Base-by-base conservation (phyloP, 805 yeast genomes). In the Candida vartiovaarae region DNA sequence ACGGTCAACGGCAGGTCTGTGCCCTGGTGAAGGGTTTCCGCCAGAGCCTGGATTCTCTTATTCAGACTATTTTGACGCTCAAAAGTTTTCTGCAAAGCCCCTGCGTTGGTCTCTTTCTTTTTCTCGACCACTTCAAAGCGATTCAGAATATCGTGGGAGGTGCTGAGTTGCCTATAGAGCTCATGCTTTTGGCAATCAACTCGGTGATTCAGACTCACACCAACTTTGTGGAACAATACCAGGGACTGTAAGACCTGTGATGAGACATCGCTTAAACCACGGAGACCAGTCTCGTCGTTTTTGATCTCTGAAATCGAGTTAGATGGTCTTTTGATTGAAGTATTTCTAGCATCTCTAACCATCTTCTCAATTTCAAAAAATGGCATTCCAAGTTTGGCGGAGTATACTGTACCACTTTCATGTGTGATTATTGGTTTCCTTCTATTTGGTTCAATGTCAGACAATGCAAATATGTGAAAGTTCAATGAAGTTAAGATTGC, bases 141-240 rank as follows among this genome's bases (percentile, higher is more conserved):
- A 27, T 44, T 40, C 4, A 49, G 23, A 3, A 66, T 41, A 7
- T 60, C 58, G 30, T 51, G 44, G 1, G 66, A 41, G 11, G 52
- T 45, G 27, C 52, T 46, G 23, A 74, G 48, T 49, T 76, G 81
- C 20, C 63, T 60, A 3, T 62, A 57, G 15, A 73, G 55, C 47
- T 74, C 80, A 9, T 52, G 44, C 36, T 66, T 66, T 50, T 74
- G 78, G 33, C 63, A 61, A 3, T 40, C 39, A 0, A 72, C 47
- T 36, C 73, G 62, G 24, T 60, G 53, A 42, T 68, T 66, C 36
- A 74, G 41, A 26, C 56, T 46, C 1, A 65, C 46, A 0, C 71
- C 72, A 8, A 67, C 53, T 38, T 57, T 61, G 40, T 66, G 63
- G 11, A 64, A 47, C 1, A 29, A 11, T 6, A 50, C 48, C 4